phyloP scores from a whole-genome alignment of 2,329 filamentous ascomycete genomes.

The Xylariales sp. region DNA sequence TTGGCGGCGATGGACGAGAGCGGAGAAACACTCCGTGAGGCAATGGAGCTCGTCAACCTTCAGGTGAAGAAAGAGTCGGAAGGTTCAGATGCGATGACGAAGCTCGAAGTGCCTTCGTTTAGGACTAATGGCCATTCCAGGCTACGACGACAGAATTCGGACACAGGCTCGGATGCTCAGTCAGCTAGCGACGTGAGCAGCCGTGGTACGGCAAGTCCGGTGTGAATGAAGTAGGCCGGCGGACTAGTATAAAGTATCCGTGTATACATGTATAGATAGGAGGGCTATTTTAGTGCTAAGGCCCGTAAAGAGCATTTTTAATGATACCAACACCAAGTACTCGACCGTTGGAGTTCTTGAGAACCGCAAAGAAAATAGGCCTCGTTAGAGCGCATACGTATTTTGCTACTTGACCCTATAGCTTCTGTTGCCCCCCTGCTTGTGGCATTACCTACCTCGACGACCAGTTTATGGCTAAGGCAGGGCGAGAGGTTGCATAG shows the following conservation, averaged over 20 bases:
- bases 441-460: too few species aligned
- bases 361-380: too few species aligned
- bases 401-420: too few species aligned
- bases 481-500: too few species aligned
- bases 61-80: constrained; percentile 51
- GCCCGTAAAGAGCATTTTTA: not conserved
- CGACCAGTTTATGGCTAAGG: too few species aligned
- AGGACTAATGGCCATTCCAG: constrained; percentile 44
- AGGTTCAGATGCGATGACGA: constrained; percentile 48
- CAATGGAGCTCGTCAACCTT: constrained; percentile 71
- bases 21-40: constrained; percentile 80
- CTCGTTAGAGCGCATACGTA: too few species aligned
- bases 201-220: constrained; percentile 48
- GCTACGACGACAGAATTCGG: constrained; percentile 46
- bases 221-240: constrained; percentile 36
- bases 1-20: constrained; percentile 90
- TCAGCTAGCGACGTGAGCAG: constrained; percentile 49
- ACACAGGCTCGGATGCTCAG: constrained; percentile 48
- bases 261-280: not conserved
- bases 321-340: constrained; percentile 16
- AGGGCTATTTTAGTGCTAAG: not conserved
- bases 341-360: too few species aligned
- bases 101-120: constrained; percentile 50
- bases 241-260: not conserved
- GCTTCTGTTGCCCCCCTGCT: too few species aligned